Conservation (phyloP, 2,329 filamentous ascomycete species). For the Chrysoporthe puriensis region DNA sequence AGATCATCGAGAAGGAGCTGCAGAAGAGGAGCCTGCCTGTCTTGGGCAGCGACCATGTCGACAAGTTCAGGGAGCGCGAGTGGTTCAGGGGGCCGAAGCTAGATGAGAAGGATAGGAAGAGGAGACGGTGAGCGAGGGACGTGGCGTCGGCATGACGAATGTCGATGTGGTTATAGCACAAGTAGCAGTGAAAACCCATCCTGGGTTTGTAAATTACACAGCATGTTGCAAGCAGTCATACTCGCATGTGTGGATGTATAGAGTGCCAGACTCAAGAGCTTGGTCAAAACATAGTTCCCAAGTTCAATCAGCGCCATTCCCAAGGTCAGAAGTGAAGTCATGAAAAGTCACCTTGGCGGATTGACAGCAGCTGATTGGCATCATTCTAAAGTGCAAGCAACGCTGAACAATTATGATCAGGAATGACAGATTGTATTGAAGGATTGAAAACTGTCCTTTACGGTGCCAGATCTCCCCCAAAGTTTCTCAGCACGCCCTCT, state of each 20-base stretch:
- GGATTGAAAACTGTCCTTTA: neutral
- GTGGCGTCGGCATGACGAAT: neutral
- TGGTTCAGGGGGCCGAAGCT: conserved; percentile 33
- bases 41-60: conserved; percentile 36
- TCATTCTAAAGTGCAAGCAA: neutral
- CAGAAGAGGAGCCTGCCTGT: conserved; percentile 40
- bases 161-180: neutral
- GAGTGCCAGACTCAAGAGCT: neutral
- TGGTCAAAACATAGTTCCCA: neutral
- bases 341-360: neutral
- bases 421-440: neutral
- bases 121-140: conserved; percentile 15
- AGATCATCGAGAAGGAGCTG: conserved; percentile 42
- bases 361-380: too few relatives aligned
- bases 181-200: neutral
- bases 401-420: neutral
- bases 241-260: neutral
- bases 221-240: neutral
- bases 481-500: conserved; percentile 43
- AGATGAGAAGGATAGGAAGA: conserved; percentile 24
- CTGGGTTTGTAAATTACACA: conserved; percentile 5
- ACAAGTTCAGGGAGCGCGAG: conserved; percentile 36
- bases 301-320: neutral
- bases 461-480: too few relatives aligned
- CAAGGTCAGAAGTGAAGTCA: neutral